A percentile compares a stretch with the other conserved stretches of the same genome.
phyloP scores from a whole-genome alignment of 1,284 basidiomycete genomes.

The Pseudozyma flocculosa region DNA sequence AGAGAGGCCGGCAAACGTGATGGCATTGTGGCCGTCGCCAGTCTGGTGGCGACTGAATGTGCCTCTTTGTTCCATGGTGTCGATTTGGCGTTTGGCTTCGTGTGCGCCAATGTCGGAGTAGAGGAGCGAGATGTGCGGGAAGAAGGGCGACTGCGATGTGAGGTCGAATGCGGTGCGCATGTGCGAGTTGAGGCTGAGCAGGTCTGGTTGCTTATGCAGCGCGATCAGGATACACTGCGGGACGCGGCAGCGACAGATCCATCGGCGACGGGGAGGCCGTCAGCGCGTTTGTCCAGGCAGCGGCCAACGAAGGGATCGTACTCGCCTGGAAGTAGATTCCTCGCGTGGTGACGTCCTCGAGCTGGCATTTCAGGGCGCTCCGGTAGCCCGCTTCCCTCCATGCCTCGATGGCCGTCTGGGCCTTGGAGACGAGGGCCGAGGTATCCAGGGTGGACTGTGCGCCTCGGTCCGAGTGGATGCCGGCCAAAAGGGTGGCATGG shows the following conservation, averaged over 20 bases:
- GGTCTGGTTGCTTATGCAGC: not conserved
- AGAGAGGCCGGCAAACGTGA: conserved; percentile 2
- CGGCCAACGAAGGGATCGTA: no score
- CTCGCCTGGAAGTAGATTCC: conserved; percentile 15
- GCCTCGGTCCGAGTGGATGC: not conserved
- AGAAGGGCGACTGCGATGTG: conserved; percentile 17
- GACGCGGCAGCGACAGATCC: no score
- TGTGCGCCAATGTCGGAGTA: conserved; percentile 10
- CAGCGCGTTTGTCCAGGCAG: no score
- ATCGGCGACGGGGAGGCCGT: no score
- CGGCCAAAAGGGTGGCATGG: conserved; percentile 23
- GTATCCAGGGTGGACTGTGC: not conserved
- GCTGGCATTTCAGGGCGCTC: not conserved
- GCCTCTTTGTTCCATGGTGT: conserved; percentile 3
- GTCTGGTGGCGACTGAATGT: not conserved
- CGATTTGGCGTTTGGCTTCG: conserved; percentile 15
- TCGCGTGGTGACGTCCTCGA: conserved; percentile 11
- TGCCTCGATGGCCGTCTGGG: not conserved
- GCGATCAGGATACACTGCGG: conserved; percentile 13
- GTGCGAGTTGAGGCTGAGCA: conserved; percentile 10
- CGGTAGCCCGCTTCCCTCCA: not conserved
- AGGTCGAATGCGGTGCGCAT: conserved; percentile 1
- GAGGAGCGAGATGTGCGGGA: conserved; percentile 33
- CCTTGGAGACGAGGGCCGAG: not conserved
- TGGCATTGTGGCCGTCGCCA: not conserved